These are phyloP conservation scores for Yamadazyma taylorii DNA, from an alignment of 1,139 yeast genomes.

Conservation along the genomic window DNA sequence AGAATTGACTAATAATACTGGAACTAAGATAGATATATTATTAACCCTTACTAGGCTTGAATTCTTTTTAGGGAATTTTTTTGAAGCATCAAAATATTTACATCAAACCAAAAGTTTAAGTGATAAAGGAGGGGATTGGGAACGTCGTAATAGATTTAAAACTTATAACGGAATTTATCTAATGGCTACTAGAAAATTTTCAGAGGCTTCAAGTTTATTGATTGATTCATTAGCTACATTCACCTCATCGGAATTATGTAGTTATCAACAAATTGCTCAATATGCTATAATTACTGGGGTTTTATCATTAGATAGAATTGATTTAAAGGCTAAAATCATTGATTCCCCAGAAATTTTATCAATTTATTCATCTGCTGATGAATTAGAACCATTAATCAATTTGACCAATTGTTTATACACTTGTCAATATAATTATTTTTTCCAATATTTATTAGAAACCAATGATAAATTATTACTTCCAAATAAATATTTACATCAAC, in stretches of 20 bases:
- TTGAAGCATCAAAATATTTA: conserved; percentile 67
- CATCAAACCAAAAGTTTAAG: conserved; percentile 73
- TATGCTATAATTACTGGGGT: conserved; percentile 88
- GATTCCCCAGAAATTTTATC: conserved; percentile 95
- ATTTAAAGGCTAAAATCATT: conserved; percentile 77
- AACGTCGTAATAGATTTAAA: conserved; percentile 91
- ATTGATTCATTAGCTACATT: conserved; percentile 94
- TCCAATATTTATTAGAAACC: conserved; percentile 75
- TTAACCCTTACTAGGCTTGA: conserved; percentile 84
- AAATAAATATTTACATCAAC: conserved; percentile 75
- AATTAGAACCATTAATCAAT: conserved; percentile 78
- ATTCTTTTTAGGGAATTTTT: conserved; percentile 79
- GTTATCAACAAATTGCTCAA: conserved; percentile 87
- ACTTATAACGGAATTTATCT: conserved; percentile 85
- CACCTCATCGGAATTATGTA: conserved; percentile 89
- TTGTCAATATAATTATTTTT: conserved; percentile 81
- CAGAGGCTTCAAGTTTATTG: conserved; percentile 76
- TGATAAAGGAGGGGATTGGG: conserved; percentile 99
- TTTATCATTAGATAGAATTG: conserved; percentile 77
- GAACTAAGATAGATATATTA: conserved; percentile 83
- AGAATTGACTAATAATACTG: conserved; percentile 81
- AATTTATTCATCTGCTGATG: conserved; percentile 67
- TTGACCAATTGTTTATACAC: conserved; percentile 86
- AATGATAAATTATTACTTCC: conserved; percentile 71
- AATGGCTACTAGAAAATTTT: conserved; percentile 82